Evolutionary conservation across 1,284 basidiomycete species (phyloP), one percentile per base, ranked within the genome.

Genomic region (Rhodofomes roseus): DNA sequence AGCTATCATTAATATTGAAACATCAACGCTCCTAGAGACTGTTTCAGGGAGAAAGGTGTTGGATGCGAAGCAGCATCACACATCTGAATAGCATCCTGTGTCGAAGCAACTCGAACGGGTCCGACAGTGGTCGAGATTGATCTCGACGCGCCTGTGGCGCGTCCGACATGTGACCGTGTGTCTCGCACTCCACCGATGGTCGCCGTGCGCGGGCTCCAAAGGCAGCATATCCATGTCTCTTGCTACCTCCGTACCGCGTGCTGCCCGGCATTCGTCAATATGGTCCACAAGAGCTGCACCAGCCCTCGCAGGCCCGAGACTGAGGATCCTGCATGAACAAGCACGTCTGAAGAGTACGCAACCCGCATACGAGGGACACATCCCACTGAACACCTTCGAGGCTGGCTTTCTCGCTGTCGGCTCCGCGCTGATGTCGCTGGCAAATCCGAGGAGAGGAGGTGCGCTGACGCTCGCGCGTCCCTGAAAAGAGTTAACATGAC

Each of bases 401-500:
- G 92, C 90, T 71, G 85, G 87, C 7, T 85, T 99, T 62, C 82
- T 98, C 56, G 90, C 95, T 5, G 83, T 87, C 12, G 96, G 96
- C 4, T 92, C 92, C 23, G 95, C 92, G 0, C 72, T 96, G 48
- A 87, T 93, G 77, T 87, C 95, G 8, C 80, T 99, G 16, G 77
- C 84, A 50, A 86, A 97, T 72, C 95, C 95, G 20, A 80, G 87
- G 46, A 81, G 96, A 68, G 95, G 89, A 67, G 95, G 95, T 93
- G 68, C 74, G 90, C 75, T 25, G 25, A 23, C 51, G 40, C 56
- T 20, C 44, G 14, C n/a, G 51, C 39, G 50, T 36, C 60, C 65
- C 59, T 66, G 51, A 61, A 25, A 22, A 29, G 51, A 56, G 56
- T 11, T 4, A 31, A 36, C 46, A 55, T 53, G 43, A 55, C 52